Conservation (phyloP, 2,329 filamentous ascomycete species). For the Neonectria neomacrospora region DNA sequence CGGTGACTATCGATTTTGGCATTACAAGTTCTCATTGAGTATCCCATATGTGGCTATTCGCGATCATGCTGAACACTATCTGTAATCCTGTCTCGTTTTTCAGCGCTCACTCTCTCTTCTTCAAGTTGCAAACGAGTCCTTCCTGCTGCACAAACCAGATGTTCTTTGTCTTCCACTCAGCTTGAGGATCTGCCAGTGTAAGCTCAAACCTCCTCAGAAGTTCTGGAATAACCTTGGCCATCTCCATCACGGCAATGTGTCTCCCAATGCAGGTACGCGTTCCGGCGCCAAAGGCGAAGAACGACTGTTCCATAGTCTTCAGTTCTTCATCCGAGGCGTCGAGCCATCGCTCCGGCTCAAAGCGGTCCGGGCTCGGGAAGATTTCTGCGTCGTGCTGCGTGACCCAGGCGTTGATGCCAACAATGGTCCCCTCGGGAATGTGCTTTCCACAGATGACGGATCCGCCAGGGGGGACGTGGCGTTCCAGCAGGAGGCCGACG, state of each 20-base stretch:
- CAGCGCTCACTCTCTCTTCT: not conserved
- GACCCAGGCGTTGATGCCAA: constrained; percentile 52
- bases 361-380: constrained; percentile 48
- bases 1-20: too few species aligned
- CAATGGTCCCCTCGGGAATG: constrained; percentile 47
- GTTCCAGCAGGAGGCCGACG: constrained; percentile 58
- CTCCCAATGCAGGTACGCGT: constrained; percentile 56
- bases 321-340: constrained; percentile 37
- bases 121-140: constrained; percentile 17
- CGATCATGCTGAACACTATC: too few species aligned
- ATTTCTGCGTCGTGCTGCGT: constrained; percentile 45
- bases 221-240: constrained; percentile 35
- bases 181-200: not conserved
- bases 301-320: constrained; percentile 44
- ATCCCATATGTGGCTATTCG: too few species aligned
- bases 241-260: constrained; percentile 56
- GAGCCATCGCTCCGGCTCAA: constrained; percentile 56
- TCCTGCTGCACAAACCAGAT: constrained; percentile 26
- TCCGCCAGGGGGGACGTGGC: constrained; percentile 58
- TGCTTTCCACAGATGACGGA: constrained; percentile 50
- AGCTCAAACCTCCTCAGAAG: constrained; percentile 20
- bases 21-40: too few species aligned
- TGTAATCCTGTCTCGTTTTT: too few species aligned
- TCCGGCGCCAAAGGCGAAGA: constrained; percentile 51
- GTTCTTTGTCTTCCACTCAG: constrained; percentile 22